Evolutionary conservation across 805 yeast species (phyloP).

Genomic region (Saturnispora saitoi): DNA sequence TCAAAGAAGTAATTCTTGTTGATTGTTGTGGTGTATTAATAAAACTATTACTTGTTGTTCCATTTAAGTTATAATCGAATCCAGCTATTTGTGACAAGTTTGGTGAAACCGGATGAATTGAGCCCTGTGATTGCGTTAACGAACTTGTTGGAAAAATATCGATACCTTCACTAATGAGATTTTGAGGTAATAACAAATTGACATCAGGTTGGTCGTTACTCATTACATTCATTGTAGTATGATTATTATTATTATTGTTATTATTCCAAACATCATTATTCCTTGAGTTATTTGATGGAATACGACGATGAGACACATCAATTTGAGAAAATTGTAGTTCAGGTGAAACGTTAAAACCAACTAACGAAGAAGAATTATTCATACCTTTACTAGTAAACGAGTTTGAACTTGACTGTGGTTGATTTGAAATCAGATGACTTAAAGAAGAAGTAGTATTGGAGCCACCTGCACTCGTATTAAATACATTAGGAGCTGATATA

Average conservation of each 20-base stretch:
- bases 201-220: conserved; percentile 14
- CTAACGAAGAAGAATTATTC: not conserved
- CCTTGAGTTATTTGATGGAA: conserved; percentile 5
- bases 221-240: conserved; percentile 6
- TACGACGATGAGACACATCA: conserved; percentile 4
- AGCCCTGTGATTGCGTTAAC: not conserved
- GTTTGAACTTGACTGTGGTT: not conserved
- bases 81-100: conserved; percentile 9
- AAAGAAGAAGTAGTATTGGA: not conserved
- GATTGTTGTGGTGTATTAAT: conserved; percentile 9
- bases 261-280: conserved; percentile 7
- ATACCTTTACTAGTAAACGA: conserved; percentile 7
- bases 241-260: conserved; percentile 7
- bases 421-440: not conserved
- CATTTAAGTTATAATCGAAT: conserved; percentile 8
- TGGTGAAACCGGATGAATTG: conserved; percentile 8
- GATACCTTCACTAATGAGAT: conserved; percentile 20
- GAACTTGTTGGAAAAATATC: not conserved
- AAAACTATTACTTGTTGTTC: not conserved
- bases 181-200: conserved; percentile 25
- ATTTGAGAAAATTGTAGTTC: conserved; percentile 14
- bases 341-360: conserved; percentile 12
- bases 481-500: not conserved
- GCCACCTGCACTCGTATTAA: not conserved
- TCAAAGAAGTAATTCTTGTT: conserved; percentile 15